Evolutionary conservation across 1,139 yeast species (phyloP).

Genomic region (Meyerozyma carpophila): DNA sequence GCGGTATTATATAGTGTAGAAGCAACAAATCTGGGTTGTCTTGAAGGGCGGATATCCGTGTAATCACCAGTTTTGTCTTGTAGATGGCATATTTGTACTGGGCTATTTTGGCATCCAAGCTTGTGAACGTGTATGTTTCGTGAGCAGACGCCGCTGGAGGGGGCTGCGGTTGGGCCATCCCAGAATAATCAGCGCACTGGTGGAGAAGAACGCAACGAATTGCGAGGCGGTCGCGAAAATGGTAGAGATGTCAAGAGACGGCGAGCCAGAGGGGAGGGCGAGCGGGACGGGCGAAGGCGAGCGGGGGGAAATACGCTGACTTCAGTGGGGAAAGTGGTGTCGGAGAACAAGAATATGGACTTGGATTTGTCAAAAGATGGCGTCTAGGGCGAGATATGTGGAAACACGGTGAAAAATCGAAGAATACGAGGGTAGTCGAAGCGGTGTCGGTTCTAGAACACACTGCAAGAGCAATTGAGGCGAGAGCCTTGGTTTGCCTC

Average conservation of each 20-base stretch:
- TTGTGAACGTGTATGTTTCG: slow-evolving; percentile 7
- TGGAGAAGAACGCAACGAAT: neutral
- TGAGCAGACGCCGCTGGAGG: neutral
- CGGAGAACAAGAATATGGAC: too few relatives aligned
- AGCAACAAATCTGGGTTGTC: neutral
- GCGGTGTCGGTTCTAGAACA: too few relatives aligned
- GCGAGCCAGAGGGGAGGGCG: neutral
- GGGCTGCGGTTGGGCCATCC: neutral
- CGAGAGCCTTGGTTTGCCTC: neutral
- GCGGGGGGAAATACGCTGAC: too few relatives aligned
- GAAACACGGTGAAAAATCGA: too few relatives aligned
- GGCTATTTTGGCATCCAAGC: slow-evolving; percentile 31
- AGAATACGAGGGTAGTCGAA: too few relatives aligned
- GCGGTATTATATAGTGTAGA: slow-evolving; percentile 9
- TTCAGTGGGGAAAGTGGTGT: too few relatives aligned
- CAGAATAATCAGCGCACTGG: neutral
- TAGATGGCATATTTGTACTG: slow-evolving; percentile 37
- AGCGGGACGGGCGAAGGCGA: neutral
- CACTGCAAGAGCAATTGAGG: too few relatives aligned
- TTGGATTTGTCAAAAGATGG: too few relatives aligned
- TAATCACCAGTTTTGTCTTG: slow-evolving; percentile 23
- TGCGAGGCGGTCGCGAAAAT: neutral
- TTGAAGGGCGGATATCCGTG: slow-evolving; percentile 13
- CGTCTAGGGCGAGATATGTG: too few relatives aligned
- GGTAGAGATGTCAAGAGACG: neutral